phyloP scores from a whole-genome alignment of 352 stramenopile species.

The Discostella stelligera region DNA sequence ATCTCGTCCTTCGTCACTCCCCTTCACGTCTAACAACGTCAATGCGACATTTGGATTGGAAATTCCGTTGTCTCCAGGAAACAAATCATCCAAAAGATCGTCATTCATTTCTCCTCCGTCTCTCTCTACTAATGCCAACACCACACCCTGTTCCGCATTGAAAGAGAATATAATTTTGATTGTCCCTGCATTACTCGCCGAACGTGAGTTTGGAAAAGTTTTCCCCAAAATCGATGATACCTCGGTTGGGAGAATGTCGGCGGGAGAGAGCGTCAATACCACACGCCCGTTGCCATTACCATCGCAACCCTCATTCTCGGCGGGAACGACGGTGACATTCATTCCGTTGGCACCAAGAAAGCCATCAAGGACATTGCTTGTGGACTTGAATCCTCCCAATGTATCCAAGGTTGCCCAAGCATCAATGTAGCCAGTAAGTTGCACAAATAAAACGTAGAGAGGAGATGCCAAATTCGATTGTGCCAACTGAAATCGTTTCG shows the following conservation, averaged over 20 bases:
- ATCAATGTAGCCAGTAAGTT: conserved; percentile 47
- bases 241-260: conserved; percentile 32
- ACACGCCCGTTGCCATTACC: conserved; percentile 25
- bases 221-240: conserved; percentile 26
- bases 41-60: conserved; percentile 33
- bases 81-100: conserved; percentile 49
- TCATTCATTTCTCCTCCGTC: conserved; percentile 13
- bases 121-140: conserved; percentile 11
- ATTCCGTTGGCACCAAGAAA: conserved; percentile 34
- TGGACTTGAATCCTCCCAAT: conserved; percentile 6
- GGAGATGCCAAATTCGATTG: conserved; percentile 47
- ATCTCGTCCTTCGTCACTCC: conserved; percentile 4
- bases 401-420: conserved; percentile 37
- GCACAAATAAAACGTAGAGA: conserved; percentile 41
- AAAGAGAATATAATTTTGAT: conserved; percentile 48
- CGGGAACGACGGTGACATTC: conserved; percentile 20
- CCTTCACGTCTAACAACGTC: conserved; percentile 24
- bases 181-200: not conserved
- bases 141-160: conserved; percentile 26
- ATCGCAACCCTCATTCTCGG: not conserved
- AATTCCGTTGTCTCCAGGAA: conserved; percentile 62
- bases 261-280: conserved; percentile 28
- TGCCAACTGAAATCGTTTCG: conserved; percentile 38
- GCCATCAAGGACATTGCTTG: conserved; percentile 18
- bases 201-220: conserved; percentile 5